Base-by-base conservation (phyloP, 805 yeast genomes). In the Suhomyces pyralidae region DNA sequence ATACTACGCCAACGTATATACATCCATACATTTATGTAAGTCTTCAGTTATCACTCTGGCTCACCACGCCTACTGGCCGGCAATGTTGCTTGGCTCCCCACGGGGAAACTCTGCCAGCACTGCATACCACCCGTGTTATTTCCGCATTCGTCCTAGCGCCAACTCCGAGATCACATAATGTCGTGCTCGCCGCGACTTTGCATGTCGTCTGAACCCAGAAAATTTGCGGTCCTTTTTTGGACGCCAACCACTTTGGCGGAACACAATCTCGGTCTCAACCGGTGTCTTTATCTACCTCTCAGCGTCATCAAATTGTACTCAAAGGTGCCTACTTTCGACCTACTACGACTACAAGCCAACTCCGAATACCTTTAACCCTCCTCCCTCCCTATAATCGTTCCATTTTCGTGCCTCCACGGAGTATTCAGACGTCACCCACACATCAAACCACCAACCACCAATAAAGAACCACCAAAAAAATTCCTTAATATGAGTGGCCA, bases 401-500 rank as follows among this genome's bases (percentile, higher is more conserved):
- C 22, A n/a, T 17, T 17, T 17, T 17, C 14, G 19, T 38, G 3
- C 24, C 9, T 19, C 42, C 42, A 38, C 42, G 42, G 42, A 38
- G 42, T 38, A 38, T 12, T 19, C 24, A 19, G 10, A 7, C 20
- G 42, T 38, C 42, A 38, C 42, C 42, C 42, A 38, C 42, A 12
- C n/a, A 17, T 7, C 17, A 8, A 14, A 38, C 15, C 8, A 5
- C 20, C 19, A 19, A 4, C 22, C 7, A 30, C 7, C n/a, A 10
- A 12, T 12, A 8, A 25, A 30, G 7, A 30, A 30, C n/a, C n/a
- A 30, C 34, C 7, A 5, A 12, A 32, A 20, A 20, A 20, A 20
- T 20, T 3, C 2, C 8, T n/a, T 9, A 15, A 6, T 45, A 55
- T 53, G 58, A 53, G 56, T 38, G 40, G 25, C 6, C 49, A 15